Evolutionary conservation across 2,329 filamentous ascomycete genomes (phyloP), one percentile per base, ranked within the genome.

Genomic region (Alternaria sp.): DNA sequence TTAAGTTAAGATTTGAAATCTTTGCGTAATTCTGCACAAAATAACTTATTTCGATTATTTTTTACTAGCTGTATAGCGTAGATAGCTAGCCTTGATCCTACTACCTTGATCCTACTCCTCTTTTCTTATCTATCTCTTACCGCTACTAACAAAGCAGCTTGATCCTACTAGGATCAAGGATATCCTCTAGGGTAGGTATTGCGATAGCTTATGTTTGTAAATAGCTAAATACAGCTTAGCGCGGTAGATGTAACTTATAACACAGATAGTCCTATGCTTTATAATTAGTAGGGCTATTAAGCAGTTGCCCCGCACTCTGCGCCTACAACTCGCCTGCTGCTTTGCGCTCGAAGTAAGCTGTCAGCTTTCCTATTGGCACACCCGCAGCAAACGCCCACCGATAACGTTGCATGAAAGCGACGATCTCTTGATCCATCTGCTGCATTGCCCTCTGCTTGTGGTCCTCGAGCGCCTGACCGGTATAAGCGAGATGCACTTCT

Each of bases 341-440:
- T 22, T 54, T 10, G 46, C 50, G 62, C 43, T 65, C 54, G 30
- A 65, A 63, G 36, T 65, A 65, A 25, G 63, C 60, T 25, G 63
- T 65, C 59, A 65, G 43, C 46, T 65, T 65, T 36, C 56, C 56
- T 49, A 63, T 65, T 41, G 60, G 60, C 14, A 48, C 45, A 34
- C 60, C 63, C 32, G 36, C 20, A 41, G 56, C 27, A 65, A 65
- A 65, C 12, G 60, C 63, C 57, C 60, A 65, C 30, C 36, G 20
- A 51, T 59, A 63, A 53, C 50, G 52, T 48, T 60, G 34, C 57
- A 65, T 65, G 44, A 63, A 63, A 41, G 38, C 54, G 25, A 46
- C 51, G 51, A 63, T 60, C 57, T 45, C 54, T 27, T 63, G 44
- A 27, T 65, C 60, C 50, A 65, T 60, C 40, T 58, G 32, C 54